Percentiles rank a stretch among this genome's conserved stretches.
Conservation (phyloP, 2,329 filamentous ascomycete genomes). For the Fulvia fulva region DNA sequence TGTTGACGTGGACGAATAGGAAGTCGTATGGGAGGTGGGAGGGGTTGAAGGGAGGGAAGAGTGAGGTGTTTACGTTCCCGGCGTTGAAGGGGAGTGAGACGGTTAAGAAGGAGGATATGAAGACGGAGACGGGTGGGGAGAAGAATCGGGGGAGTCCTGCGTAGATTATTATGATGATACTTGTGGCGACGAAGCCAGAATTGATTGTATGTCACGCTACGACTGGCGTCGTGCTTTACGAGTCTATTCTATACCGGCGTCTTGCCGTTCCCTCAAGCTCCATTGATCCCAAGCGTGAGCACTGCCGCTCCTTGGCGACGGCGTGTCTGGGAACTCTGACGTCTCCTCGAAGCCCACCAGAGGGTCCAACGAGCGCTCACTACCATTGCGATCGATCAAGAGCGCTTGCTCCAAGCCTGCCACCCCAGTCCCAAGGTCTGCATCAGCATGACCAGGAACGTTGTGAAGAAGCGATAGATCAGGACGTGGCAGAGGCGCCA, state of each 20-base stretch:
- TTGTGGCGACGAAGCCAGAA: not conserved
- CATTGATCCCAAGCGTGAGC: not conserved
- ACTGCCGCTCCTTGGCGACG: not conserved
- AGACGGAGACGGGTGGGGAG: slow-evolving; percentile 49
- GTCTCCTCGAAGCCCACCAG: not conserved
- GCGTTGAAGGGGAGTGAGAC: slow-evolving; percentile 57
- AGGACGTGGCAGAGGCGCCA: no score
- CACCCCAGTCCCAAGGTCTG: no score
- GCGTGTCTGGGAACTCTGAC: not conserved
- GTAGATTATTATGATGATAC: slow-evolving; percentile 19
- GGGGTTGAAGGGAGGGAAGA: slow-evolving; percentile 60
- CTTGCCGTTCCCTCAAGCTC: not conserved
- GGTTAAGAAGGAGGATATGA: slow-evolving; percentile 44
- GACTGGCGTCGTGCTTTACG: not conserved
- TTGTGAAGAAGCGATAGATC: no score
- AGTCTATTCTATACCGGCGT: not conserved
- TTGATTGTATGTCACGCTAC: no score
- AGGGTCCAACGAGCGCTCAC: no score
- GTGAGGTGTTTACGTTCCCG: slow-evolving; percentile 62
- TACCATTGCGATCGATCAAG: no score
- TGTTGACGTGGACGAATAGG: slow-evolving; percentile 69
- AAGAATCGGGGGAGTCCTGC: slow-evolving; percentile 42
- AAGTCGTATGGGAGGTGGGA: slow-evolving; percentile 56
- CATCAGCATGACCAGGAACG: no score
- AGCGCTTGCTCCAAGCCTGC: no score